Percentiles rank a stretch among this genome's conserved stretches.
Evolutionary conservation across 495 filamentous ascomycete genomes (phyloP).

Genomic region (Diplogelasinospora grovesii): DNA sequence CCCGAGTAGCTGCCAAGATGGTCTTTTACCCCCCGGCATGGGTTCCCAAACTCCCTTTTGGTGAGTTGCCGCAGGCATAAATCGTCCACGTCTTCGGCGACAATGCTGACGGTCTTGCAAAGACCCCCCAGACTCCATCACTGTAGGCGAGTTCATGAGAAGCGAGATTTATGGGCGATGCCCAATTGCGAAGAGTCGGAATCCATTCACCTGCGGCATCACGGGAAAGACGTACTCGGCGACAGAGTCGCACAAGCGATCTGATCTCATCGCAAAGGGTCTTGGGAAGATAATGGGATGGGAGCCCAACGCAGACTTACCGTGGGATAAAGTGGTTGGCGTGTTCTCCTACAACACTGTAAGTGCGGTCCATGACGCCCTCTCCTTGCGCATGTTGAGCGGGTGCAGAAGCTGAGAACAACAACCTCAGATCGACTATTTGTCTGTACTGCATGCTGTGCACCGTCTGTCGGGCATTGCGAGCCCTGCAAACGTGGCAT

Average conservation of each 20-base stretch:
- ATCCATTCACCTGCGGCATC: constrained; percentile 79
- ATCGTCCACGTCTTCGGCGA: neutral
- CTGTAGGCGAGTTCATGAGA: constrained; percentile 74
- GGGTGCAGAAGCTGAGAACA: constrained; percentile 5
- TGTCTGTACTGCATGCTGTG: constrained; percentile 67
- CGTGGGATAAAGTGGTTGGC: constrained; percentile 81
- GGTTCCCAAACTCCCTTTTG: constrained; percentile 59
- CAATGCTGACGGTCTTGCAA: neutral
- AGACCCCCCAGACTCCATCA: constrained; percentile 67
- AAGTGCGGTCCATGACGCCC: constrained; percentile 19
- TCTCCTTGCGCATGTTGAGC: too few species aligned
- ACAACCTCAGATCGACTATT: constrained; percentile 62
- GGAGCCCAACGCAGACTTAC: constrained; percentile 63
- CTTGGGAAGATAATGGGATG: constrained; percentile 70
- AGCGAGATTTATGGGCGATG: constrained; percentile 65
- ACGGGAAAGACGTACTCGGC: constrained; percentile 65
- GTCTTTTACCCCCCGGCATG: constrained; percentile 68
- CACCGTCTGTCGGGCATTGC: constrained; percentile 71
- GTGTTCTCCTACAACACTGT: constrained; percentile 80
- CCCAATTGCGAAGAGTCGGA: constrained; percentile 54
- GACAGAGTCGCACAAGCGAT: constrained; percentile 57
- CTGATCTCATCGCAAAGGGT: constrained; percentile 62
- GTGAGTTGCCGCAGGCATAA: constrained; percentile 22
- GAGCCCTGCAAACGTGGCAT: constrained; percentile 78
- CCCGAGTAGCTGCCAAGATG: constrained; percentile 49